Conservation (phyloP, 495 filamentous ascomycete genomes). For the Parathielavia appendiculata region DNA sequence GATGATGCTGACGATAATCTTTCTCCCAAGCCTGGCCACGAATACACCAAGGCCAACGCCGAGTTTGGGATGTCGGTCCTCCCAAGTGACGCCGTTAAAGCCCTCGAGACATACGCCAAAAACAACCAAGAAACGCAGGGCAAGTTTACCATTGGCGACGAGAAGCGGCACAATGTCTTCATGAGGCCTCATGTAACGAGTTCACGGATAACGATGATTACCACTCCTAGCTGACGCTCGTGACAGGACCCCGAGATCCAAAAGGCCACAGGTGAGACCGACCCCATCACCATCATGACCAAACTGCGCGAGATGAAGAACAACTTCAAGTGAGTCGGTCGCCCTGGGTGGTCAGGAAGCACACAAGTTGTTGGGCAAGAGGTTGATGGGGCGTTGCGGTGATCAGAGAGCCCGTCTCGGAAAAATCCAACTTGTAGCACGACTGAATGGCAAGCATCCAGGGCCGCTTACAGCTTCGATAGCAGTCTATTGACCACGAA, state of each 20-base stretch:
- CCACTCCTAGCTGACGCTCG: constrained; percentile 19
- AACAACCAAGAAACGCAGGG: constrained; percentile 85
- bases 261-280: constrained; percentile 73
- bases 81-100: constrained; percentile 68
- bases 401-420: constrained; percentile 5
- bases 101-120: constrained; percentile 69
- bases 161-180: constrained; percentile 98
- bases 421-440: constrained; percentile 11
- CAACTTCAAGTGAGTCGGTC: constrained; percentile 56
- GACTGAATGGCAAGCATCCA: not conserved
- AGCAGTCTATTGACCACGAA: not conserved
- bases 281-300: constrained; percentile 82
- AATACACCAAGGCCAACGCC: constrained; percentile 93
- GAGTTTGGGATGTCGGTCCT: constrained; percentile 75
- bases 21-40: constrained; percentile 72
- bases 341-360: not conserved
- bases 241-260: constrained; percentile 75
- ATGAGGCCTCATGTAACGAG: constrained; percentile 75
- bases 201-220: too few relatives aligned
- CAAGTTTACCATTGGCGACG: constrained; percentile 94
- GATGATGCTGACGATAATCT: not conserved
- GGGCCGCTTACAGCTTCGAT: not conserved
- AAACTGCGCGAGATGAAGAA: constrained; percentile 93
- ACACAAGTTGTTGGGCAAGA: not conserved
- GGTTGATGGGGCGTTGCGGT: constrained; percentile 5